Evolutionary conservation across 2,329 filamentous ascomycete species (phyloP), one percentile per base, ranked within the genome.

Genomic region (Venturia pyrina): DNA sequence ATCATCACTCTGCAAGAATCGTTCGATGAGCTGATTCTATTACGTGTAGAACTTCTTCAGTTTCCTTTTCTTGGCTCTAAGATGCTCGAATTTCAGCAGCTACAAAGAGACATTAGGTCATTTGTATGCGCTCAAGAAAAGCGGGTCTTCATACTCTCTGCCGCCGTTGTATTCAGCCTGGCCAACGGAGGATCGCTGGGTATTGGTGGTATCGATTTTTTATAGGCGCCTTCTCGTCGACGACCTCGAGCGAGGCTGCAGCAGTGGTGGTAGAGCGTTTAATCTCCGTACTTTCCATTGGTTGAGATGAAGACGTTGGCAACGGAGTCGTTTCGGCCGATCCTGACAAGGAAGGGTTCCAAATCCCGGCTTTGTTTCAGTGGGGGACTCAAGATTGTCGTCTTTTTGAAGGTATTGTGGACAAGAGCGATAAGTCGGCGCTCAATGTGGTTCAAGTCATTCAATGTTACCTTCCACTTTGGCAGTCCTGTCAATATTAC

Each of bases 1-100:
- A 68, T 85, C 81, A 32, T 79, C 79, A 67, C 81, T 83, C 41
- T 82, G 79, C 8, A 86, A 79, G 68, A 85, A 85, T 65, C 77
- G 75, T 64, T 78, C 76, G 60, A 78, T 78, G 53, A 77, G 68
- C 32, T 74, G 72, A 66, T 78, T 78, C 66, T 78, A 75, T 28
- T 74, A 71, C 6, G 71, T 76, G 70, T 78, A 78, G 70, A 77
- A 78, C 69, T 77, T 78, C 71, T 76, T 75, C 71, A 77, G 73
- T 68, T 72, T 75, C 60, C 70, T 71, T 40, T 77, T 78, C 71
- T 76, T 75, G 37, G 72, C 63, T n/a, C 60, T 63, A 19, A 66
- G 66, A 32, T 69, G 66, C 37, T 67, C 65, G 21, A 46, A 65
- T 56, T 67, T 68, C 21, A 68, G 65, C 24, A 66, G 63, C 62